phyloP scores from a whole-genome alignment of 2,329 filamentous ascomycete genomes.

The Alternaria tenuissima region DNA sequence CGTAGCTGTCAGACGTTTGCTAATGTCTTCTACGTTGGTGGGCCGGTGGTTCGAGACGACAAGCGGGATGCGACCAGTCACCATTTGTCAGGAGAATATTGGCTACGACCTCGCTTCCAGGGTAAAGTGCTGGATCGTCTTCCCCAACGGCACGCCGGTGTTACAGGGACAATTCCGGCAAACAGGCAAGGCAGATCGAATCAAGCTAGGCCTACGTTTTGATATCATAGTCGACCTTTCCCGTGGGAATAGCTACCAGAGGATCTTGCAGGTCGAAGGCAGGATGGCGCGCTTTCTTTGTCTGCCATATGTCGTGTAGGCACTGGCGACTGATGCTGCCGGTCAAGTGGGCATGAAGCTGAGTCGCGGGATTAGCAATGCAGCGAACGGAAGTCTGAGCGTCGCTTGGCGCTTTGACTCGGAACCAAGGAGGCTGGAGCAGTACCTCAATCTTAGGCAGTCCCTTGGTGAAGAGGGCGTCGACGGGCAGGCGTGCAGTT shows the following conservation, averaged over 20 bases:
- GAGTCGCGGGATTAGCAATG: conserved; percentile 37
- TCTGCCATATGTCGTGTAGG: conserved; percentile 76
- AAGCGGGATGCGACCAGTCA: not conserved
- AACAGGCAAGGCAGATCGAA: conserved; percentile 19
- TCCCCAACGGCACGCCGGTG: conserved; percentile 8
- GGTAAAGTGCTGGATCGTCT: not conserved
- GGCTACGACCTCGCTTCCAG: conserved; percentile 3
- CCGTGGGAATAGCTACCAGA: conserved; percentile 70
- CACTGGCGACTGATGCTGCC: conserved; percentile 77
- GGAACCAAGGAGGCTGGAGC: conserved; percentile 26
- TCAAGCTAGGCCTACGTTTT: conserved; percentile 62
- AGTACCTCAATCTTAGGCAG: conserved; percentile 57
- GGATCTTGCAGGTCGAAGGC: conserved; percentile 71
- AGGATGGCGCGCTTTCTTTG: conserved; percentile 62
- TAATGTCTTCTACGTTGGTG: not conserved
- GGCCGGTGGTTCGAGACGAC: not conserved
- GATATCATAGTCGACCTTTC: conserved; percentile 75
- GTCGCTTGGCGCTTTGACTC: conserved; percentile 23
- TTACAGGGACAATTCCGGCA: conserved; percentile 7
- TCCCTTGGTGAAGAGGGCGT: conserved; percentile 40
- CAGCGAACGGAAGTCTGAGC: conserved; percentile 40
- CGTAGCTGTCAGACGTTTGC: conserved; percentile 24
- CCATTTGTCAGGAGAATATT: not conserved
- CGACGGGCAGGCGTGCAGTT: conserved; percentile 13
- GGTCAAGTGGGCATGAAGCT: conserved; percentile 83